Evolutionary conservation across 2,329 filamentous ascomycete genomes (phyloP).

Genomic region (Pyrenochaeta sp.): DNA sequence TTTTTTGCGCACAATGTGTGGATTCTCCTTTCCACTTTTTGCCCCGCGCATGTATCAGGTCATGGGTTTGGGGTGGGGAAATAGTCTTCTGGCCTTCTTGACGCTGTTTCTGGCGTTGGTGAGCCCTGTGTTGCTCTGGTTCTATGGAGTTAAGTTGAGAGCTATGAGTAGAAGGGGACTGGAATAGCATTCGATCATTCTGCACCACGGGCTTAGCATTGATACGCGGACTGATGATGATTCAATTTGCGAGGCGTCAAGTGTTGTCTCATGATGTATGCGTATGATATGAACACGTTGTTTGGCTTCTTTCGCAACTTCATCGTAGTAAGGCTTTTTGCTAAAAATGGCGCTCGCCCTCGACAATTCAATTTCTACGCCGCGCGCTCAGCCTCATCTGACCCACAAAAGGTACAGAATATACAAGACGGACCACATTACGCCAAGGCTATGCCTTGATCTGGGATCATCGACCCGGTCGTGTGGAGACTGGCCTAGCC

Average conservation of each 20-base stretch:
- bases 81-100: conserved; percentile 62
- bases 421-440: neutral
- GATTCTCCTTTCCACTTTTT: conserved; percentile 66
- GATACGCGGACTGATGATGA: too few species aligned
- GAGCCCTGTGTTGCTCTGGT: conserved; percentile 56
- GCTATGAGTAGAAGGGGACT: conserved; percentile 29
- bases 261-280: too few species aligned
- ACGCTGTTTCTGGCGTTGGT: conserved; percentile 58
- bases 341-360: too few species aligned
- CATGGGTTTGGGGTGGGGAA: conserved; percentile 68
- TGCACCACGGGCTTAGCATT: too few species aligned
- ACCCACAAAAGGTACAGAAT: neutral
- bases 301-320: neutral
- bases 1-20: conserved; percentile 63
- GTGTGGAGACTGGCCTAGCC: conserved; percentile 1
- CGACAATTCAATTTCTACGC: too few species aligned
- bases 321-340: neutral
- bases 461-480: neutral
- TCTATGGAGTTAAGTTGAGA: conserved; percentile 49
- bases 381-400: too few species aligned
- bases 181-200: neutral
- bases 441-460: neutral
- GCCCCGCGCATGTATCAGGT: conserved; percentile 65
- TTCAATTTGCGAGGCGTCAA: too few species aligned
- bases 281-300: too few species aligned